Percentiles rank a stretch among this genome's conserved stretches.
phyloP scores from a whole-genome alignment of 1,284 basidiomycete genomes.

The Stygiomarasmius scandens region DNA sequence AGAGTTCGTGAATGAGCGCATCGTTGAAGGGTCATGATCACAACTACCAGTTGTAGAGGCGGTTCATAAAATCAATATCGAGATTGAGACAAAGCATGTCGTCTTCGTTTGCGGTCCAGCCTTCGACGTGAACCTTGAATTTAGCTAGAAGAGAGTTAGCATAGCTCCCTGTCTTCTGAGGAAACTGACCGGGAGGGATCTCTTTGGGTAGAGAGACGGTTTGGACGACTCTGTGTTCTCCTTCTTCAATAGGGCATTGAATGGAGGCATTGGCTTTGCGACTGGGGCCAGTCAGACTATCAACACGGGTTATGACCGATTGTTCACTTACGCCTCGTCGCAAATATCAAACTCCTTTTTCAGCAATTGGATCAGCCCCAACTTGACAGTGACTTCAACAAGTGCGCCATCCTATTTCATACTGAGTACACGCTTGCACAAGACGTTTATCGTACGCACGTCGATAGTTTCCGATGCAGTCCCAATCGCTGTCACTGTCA shows the following conservation, averaged over 20 bases:
- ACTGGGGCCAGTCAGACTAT: constrained; percentile 43
- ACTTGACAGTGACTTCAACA: constrained; percentile 85
- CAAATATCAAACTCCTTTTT: constrained; percentile 86
- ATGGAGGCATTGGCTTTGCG: constrained; percentile 70
- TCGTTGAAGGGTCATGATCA: constrained; percentile 19
- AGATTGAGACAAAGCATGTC: constrained; percentile 84
- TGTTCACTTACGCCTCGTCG: constrained; percentile 92
- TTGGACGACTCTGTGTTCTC: constrained; percentile 72
- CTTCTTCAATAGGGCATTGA: constrained; percentile 78
- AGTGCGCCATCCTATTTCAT: constrained; percentile 80
- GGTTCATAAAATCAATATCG: constrained; percentile 70
- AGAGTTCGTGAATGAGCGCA: background rate
- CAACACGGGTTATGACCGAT: no score
- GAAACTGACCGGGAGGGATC: constrained; percentile 77
- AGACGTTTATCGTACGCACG: constrained; percentile 48
- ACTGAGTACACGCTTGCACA: background rate
- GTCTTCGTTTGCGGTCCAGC: constrained; percentile 78
- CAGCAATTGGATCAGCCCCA: constrained; percentile 86
- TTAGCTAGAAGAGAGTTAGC: constrained; percentile 63
- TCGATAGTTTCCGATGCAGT: constrained; percentile 61
- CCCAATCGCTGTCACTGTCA: constrained; percentile 81
- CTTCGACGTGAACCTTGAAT: constrained; percentile 76
- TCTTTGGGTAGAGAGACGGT: constrained; percentile 85
- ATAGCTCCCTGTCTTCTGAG: background rate
- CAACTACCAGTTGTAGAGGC: constrained; percentile 35